Percentiles rank a stretch among this genome's conserved stretches.
Conservation (phyloP, 805 yeast genomes). For the Ogataea philodendri region DNA sequence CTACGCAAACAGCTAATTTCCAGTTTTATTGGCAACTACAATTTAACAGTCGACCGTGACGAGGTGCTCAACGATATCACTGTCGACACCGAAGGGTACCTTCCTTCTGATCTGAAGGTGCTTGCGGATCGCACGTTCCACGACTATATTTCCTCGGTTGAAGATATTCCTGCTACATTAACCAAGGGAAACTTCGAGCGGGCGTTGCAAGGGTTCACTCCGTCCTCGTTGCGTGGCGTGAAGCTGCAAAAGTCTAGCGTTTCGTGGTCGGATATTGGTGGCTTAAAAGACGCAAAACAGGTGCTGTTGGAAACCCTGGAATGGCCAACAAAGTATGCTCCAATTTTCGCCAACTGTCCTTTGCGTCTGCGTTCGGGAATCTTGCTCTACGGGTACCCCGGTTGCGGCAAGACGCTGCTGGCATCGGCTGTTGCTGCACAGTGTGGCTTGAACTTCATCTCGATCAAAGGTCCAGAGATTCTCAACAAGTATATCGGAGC, state of each 20-base stretch:
- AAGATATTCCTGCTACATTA: slow-evolving; percentile 4
- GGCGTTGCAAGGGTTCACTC: slow-evolving; percentile 69
- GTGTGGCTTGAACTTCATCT: slow-evolving; percentile 89
- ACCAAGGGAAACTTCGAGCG: slow-evolving; percentile 42
- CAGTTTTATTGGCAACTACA: slow-evolving; percentile 22
- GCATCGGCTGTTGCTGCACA: slow-evolving; percentile 94
- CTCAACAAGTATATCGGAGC: slow-evolving; percentile 96
- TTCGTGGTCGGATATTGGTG: slow-evolving; percentile 89
- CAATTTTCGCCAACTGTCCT: slow-evolving; percentile 88
- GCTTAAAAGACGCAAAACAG: slow-evolving; percentile 71
- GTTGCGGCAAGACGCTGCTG: slow-evolving; percentile 91
- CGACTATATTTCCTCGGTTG: slow-evolving; percentile 35
- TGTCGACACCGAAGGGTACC: slow-evolving; percentile 82
- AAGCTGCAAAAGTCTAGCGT: slow-evolving; percentile 74
- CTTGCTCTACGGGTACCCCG: slow-evolving; percentile 91
- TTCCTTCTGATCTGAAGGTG: slow-evolving; percentile 76
- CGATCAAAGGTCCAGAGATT: slow-evolving; percentile 94
- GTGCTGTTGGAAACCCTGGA: slow-evolving; percentile 83
- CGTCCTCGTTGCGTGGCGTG: slow-evolving; percentile 82
- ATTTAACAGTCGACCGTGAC: slow-evolving; percentile 36
- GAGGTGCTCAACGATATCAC: slow-evolving; percentile 53
- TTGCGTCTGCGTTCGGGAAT: slow-evolving; percentile 86
- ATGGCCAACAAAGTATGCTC: slow-evolving; percentile 97
- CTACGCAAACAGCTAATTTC: slow-evolving; percentile 41
- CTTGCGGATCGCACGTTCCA: slow-evolving; percentile 69